These are phyloP conservation scores for Solanum verrucosum DNA, from an alignment of 257 asterid genomes.

Conservation along the genomic window DNA sequence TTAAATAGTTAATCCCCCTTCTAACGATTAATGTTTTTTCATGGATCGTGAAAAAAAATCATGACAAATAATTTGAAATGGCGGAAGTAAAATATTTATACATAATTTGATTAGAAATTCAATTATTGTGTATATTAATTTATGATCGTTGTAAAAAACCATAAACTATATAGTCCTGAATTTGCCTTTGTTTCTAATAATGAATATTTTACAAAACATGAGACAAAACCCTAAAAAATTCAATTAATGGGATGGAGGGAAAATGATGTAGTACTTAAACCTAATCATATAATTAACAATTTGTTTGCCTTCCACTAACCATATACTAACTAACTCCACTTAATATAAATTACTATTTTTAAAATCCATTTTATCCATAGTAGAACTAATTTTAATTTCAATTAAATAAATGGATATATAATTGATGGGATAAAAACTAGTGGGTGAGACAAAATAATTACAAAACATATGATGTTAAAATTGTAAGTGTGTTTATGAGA, in stretches of 20 bases:
- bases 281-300: not conserved
- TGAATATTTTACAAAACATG: not conserved
- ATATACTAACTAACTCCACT: not conserved
- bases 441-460: not conserved
- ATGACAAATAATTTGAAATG: not conserved
- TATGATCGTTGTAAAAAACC: not conserved
- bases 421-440: not conserved
- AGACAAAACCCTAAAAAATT: not conserved
- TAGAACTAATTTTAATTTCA: not conserved
- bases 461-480: not conserved
- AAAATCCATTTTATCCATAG: not conserved
- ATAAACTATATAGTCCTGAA: not conserved
- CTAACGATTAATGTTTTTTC: not conserved
- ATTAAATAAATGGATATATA: not conserved
- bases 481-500: not conserved
- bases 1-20: not conserved
- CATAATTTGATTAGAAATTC: too few species aligned
- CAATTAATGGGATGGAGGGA: not conserved
- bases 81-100: too few species aligned
- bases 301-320: not conserved
- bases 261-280: not conserved
- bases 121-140: not conserved
- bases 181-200: not conserved
- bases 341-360: not conserved
- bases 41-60: not conserved